Evolutionary conservation across 495 filamentous ascomycete genomes (phyloP).

Genomic region (Pyrenula aspistea): DNA sequence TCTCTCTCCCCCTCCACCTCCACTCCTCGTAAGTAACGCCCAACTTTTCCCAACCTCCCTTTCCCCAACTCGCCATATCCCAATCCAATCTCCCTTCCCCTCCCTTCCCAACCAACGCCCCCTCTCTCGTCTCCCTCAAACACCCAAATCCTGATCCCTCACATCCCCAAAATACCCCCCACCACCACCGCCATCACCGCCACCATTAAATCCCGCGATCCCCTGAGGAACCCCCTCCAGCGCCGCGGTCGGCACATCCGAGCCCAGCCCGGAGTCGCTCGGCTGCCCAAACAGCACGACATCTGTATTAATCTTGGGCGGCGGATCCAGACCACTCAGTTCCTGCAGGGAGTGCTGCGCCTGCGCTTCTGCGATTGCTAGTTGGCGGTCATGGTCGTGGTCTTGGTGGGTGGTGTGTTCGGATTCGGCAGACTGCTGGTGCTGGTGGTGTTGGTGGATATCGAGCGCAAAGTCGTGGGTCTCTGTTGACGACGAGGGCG

Average conservation of each 20-base stretch:
- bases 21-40: no score
- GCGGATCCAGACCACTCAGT: constrained; percentile 2
- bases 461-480: neutral
- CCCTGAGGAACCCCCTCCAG: constrained; percentile 9
- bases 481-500: neutral
- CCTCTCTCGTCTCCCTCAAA: no score
- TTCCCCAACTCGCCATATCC: no score
- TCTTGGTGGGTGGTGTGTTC: neutral
- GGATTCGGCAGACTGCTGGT: neutral
- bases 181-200: no score
- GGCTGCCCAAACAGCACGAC: constrained; percentile 26
- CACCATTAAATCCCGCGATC: no score
- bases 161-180: neutral
- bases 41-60: no score
- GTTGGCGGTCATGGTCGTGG: neutral
- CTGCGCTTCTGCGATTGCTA: neutral
- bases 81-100: no score
- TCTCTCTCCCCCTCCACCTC: no score
- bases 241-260: constrained; percentile 25
- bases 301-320: constrained; percentile 13
- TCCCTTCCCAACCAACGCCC: no score
- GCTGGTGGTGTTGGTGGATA: neutral
- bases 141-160: neutral
- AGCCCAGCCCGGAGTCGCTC: constrained; percentile 32
- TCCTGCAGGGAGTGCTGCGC: neutral